These are phyloP conservation scores for Fusarium sp. DNA, from an alignment of 2,329 filamentous ascomycete species.

Conservation along the genomic window DNA sequence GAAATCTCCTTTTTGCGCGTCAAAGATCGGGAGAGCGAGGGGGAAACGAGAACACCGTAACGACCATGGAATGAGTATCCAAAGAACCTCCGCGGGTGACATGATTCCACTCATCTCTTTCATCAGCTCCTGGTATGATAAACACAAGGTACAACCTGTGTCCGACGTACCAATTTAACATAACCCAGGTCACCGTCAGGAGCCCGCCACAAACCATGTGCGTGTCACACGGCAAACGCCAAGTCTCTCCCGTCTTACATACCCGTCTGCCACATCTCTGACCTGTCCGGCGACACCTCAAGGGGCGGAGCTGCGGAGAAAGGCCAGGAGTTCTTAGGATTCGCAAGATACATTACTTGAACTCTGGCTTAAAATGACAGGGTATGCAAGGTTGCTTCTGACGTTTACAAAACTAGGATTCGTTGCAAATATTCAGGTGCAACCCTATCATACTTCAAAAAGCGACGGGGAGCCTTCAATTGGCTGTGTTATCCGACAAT, in stretches of 20 bases:
- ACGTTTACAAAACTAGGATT: conserved; percentile 28
- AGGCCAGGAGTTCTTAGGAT: neutral
- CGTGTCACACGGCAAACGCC: conserved; percentile 41
- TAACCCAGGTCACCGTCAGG: conserved; percentile 19
- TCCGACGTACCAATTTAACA: conserved; percentile 26
- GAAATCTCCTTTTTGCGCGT: conserved; percentile 10
- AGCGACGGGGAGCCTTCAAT: conserved; percentile 14
- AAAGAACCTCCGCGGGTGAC: neutral
- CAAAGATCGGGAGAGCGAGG: neutral
- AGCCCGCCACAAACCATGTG: conserved; percentile 31
- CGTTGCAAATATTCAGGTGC: conserved; percentile 8
- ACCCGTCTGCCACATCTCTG: conserved; percentile 29
- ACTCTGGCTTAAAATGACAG: conserved; percentile 11
- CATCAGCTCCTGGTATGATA: conserved; percentile 3
- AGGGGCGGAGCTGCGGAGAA: conserved; percentile 12
- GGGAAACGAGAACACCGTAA: neutral
- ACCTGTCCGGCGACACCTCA: conserved; percentile 3
- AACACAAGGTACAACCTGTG: conserved; percentile 29
- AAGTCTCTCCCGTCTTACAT: conserved; percentile 36
- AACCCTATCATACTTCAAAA: conserved; percentile 28
- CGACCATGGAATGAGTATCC: neutral
- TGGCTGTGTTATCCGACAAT: conserved; percentile 9
- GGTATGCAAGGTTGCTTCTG: conserved; percentile 12
- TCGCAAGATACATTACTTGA: neutral
- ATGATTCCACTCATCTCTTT: neutral